Conservation (phyloP, 495 filamentous ascomycete species). For the Achaetomiella virescens region DNA sequence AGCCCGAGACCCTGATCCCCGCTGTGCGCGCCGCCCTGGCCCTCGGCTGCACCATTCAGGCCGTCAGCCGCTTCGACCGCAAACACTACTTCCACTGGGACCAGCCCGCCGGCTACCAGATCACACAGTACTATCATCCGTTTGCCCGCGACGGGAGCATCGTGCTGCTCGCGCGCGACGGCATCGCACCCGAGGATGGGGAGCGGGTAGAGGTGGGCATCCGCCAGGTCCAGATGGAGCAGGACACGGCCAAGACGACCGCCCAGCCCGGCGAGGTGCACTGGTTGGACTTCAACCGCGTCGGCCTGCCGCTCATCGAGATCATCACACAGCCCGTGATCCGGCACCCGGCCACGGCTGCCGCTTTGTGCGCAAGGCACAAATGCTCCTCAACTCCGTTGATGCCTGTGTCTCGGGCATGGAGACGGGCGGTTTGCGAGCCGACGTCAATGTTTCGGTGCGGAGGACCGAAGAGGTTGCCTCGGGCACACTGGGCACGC, state of each 20-base stretch:
- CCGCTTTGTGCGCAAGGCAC: slow-evolving; percentile 83
- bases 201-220: slow-evolving; percentile 66
- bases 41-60: slow-evolving; percentile 70
- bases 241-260: slow-evolving; percentile 93
- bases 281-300: slow-evolving; percentile 90
- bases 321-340: slow-evolving; percentile 90
- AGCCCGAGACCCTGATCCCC: slow-evolving; percentile 75
- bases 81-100: slow-evolving; percentile 99
- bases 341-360: slow-evolving; percentile 75
- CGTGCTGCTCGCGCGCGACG: slow-evolving; percentile 66
- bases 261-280: slow-evolving; percentile 65
- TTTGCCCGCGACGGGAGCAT: slow-evolving; percentile 75
- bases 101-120: slow-evolving; percentile 92
- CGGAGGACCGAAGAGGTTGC: slow-evolving; percentile 41
- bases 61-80: slow-evolving; percentile 75
- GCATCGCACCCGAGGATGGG: slow-evolving; percentile 65
- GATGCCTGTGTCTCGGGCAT: slow-evolving; percentile 83
- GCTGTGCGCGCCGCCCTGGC: slow-evolving; percentile 85
- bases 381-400: slow-evolving; percentile 69
- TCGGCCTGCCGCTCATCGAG: slow-evolving; percentile 84
- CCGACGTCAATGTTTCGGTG: slow-evolving; percentile 94
- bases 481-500: slow-evolving; percentile 59
- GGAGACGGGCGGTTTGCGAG: slow-evolving; percentile 85
- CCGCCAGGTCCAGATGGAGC: slow-evolving; percentile 91
- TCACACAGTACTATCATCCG: slow-evolving; percentile 91